These are phyloP conservation scores for Leishmania braziliensis DNA, from an alignment of 208 protist genomes.

Conservation along the genomic window DNA sequence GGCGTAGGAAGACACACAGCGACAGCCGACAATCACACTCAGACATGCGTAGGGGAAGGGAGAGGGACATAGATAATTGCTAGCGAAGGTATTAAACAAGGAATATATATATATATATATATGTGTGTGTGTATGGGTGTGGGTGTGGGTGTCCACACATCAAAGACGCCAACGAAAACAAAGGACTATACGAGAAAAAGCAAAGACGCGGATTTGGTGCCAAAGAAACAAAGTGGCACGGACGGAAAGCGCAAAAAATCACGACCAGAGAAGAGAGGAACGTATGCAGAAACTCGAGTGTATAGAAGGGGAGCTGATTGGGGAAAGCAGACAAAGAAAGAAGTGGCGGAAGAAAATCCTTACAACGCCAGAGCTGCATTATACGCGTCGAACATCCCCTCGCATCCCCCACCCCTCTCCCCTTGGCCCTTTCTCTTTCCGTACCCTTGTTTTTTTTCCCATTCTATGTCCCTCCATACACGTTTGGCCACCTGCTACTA, in stretches of 20 bases:
- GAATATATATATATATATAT: background rate
- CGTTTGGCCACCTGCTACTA: background rate
- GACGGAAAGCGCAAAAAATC: constrained; percentile 5
- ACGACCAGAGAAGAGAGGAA: background rate
- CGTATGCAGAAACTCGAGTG: background rate
- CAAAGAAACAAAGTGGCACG: background rate
- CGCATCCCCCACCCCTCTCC: background rate
- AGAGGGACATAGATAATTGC: constrained; percentile 18
- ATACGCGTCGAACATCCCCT: background rate
- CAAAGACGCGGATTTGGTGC: constrained; percentile 1
- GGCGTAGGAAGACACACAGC: background rate
- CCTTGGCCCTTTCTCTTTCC: background rate
- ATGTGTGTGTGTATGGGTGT: background rate
- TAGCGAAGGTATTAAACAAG: constrained; percentile 30
- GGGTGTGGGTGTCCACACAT: background rate
- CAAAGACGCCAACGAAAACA: background rate
- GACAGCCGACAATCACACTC: background rate
- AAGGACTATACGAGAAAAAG: background rate
- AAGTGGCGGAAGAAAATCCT: background rate
- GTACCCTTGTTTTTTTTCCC: background rate
- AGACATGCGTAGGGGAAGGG: background rate
- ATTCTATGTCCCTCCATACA: background rate
- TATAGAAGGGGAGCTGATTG: background rate
- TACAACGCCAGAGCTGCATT: background rate
- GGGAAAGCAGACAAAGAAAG: background rate